Base-by-base conservation (phyloP, 768 basidiomycete genomes). In the Xerocomellus dryophilus region DNA sequence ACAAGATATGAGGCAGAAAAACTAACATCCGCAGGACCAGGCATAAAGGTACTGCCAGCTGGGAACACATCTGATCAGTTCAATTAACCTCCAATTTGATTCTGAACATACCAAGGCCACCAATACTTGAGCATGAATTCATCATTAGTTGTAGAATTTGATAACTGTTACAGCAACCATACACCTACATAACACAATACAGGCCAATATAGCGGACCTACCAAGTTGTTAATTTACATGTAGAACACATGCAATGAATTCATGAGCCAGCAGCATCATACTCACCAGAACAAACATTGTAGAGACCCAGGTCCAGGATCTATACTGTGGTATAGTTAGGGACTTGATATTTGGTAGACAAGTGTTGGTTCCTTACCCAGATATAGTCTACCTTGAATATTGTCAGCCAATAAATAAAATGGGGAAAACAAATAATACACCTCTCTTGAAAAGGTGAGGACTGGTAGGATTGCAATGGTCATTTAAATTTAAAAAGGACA, bases 271-370 rank as follows among this genome's bases (percentile, higher is more conserved):
- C n/a, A n/a, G n/a, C n/a, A n/a, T n/a, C n/a, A n/a, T n/a, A 31
- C 58, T 2, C 3, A 57, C 56, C 8, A 57, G 4, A 27, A 57
- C 14, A 35, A 57, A 57, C 2, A 50, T 20, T 2, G 39, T 35
- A 2, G 56, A 57, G 15, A 57, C 48, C 54, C 47, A 46, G 20
- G 54, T 42, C 56, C 56, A 57, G 1, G n/a, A n/a, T 18, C 11
- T 46, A 7, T 14, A 7, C 56, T 57, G 9, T 11, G 4, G 5
- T 5, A 5, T 4, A 9, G 7, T 57, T 21, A 57, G 7, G 0
- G 6, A 17, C 14, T 1, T 14, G 2, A 25, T 27, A 3, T n/a
- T 7, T 2, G 7, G 7, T 40, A 3, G 4, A 23, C 29, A 3
- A 27, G 21, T 32, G 15, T n/a, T 11, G 23, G 2, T 18, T 31